Evolutionary conservation across 371 early-diverging fungal genomes (phyloP).

Genomic region (Mortierella sp.): DNA sequence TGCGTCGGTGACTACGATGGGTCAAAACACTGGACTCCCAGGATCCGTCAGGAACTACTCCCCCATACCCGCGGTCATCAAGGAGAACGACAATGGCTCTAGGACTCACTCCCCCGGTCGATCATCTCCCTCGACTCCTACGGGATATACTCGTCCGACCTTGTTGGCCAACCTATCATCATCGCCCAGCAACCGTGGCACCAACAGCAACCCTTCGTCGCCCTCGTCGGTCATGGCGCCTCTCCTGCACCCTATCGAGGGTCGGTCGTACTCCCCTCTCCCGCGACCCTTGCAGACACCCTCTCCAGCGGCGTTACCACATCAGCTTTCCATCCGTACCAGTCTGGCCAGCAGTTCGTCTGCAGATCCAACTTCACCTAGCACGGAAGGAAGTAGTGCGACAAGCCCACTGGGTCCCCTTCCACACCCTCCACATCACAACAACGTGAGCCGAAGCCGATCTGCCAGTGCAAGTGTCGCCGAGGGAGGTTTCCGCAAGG

Average conservation of each 20-base stretch:
- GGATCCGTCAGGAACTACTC: constrained; percentile 27
- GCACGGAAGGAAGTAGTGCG: constrained; percentile 10
- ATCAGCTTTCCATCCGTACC: constrained; percentile 36
- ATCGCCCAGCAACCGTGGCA: constrained; percentile 1
- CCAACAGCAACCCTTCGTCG: constrained; percentile 22
- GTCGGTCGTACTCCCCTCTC: constrained; percentile 29
- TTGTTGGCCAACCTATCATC: constrained; percentile 26
- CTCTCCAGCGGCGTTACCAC: constrained; percentile 23
- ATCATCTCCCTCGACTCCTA: constrained; percentile 19
- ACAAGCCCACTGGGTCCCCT: neutral
- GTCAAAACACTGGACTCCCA: neutral
- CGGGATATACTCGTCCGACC: constrained; percentile 21
- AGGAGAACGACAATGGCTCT: neutral
- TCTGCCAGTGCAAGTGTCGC: constrained; percentile 46
- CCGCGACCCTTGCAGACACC: constrained; percentile 43
- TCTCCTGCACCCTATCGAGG: constrained; percentile 17
- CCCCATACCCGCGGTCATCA: constrained; percentile 5
- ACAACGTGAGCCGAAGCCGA: constrained; percentile 32
- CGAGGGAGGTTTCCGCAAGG: constrained; percentile 16
- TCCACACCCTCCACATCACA: neutral
- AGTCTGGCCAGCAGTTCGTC: neutral
- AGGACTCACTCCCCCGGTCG: neutral
- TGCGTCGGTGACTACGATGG: constrained; percentile 22
- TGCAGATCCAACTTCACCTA: constrained; percentile 25
- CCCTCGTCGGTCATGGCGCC: constrained; percentile 20